Percentiles rank a stretch among this genome's conserved stretches.
phyloP scores from a whole-genome alignment of 495 filamentous ascomycete species.

The Aspergillus olivimuriae region DNA sequence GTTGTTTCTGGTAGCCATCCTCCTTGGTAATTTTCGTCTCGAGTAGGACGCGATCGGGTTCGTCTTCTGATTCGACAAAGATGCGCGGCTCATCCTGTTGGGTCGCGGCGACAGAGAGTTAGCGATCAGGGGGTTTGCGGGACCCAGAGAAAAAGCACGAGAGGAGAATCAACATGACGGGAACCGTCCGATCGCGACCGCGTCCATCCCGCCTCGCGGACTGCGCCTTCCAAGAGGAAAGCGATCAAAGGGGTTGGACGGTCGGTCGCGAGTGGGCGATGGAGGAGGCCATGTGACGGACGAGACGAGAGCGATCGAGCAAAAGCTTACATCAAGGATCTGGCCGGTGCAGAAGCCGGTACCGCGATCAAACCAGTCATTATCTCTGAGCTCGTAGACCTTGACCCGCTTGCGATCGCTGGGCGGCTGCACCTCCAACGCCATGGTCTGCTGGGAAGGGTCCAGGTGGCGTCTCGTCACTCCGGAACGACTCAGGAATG shows the following conservation, averaged over 20 bases:
- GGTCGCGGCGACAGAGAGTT: background rate
- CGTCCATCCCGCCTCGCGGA: constrained; percentile 1
- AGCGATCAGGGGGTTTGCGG: constrained; percentile 7
- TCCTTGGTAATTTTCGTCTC: constrained; percentile 88
- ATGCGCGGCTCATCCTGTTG: constrained; percentile 76
- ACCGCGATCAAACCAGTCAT: constrained; percentile 98
- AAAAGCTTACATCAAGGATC: constrained; percentile 63
- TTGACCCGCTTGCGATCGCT: constrained; percentile 96
- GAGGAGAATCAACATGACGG: constrained; percentile 7
- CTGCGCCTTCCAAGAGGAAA: constrained; percentile 19
- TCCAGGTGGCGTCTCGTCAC: constrained; percentile 34
- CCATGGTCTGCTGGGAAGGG: constrained; percentile 54
- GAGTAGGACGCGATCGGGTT: constrained; percentile 72
- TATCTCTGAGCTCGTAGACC: constrained; percentile 95
- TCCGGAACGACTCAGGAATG: constrained; percentile 36
- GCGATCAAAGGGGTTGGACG: too few relatives aligned
- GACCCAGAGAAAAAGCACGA: too few relatives aligned
- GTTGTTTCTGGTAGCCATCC: constrained; percentile 97
- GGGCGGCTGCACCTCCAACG: constrained; percentile 74
- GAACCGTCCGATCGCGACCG: too few relatives aligned
- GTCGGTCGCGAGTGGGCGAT: constrained; percentile 2
- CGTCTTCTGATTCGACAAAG: constrained; percentile 87
- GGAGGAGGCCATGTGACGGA: constrained; percentile 6
- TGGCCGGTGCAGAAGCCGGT: constrained; percentile 90
- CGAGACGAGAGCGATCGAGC: constrained; percentile 7